Evolutionary conservation across 345 rosid genomes (phyloP).

Genomic region (Erysimum cheiranthoides): DNA sequence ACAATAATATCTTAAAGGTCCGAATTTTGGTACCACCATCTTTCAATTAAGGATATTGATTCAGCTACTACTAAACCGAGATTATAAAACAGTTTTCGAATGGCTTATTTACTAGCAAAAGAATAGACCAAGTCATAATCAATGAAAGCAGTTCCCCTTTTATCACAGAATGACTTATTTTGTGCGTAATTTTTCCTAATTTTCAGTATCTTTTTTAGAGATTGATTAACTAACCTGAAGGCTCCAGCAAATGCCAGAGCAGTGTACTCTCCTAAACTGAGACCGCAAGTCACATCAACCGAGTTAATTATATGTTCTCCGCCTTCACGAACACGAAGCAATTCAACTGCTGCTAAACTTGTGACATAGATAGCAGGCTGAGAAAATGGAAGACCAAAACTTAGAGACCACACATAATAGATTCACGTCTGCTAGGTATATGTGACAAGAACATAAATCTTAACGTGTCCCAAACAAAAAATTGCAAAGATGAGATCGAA

Average conservation of each 20-base stretch:
- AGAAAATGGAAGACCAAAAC: slow-evolving; percentile 25
- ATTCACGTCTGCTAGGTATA: not conserved
- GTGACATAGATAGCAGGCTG: slow-evolving; percentile 99
- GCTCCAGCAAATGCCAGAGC: slow-evolving; percentile 97
- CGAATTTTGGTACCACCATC: not conserved
- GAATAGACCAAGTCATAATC: not conserved
- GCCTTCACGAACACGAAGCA: slow-evolving; percentile 83
- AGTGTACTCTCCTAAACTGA: slow-evolving; percentile 97
- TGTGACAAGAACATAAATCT: slow-evolving; percentile 1
- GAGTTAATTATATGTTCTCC: slow-evolving; percentile 90
- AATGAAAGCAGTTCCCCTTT: not conserved
- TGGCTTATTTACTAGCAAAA: not conserved
- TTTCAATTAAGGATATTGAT: not conserved
- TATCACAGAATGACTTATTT: not conserved
- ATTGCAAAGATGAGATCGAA: not conserved
- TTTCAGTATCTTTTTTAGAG: not conserved
- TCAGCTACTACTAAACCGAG: not conserved
- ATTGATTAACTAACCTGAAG: slow-evolving; percentile 65
- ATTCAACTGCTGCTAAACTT: slow-evolving; percentile 95
- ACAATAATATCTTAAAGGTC: not conserved
- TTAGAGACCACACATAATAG: not conserved
- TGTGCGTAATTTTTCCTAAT: not conserved
- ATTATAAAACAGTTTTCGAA: not conserved
- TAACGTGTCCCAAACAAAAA: not conserved
- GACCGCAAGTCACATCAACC: slow-evolving; percentile 93